Evolutionary conservation across 768 basidiomycete species (phyloP), one percentile per base, ranked within the genome.

Genomic region (Porpolomopsis calyptriformis): DNA sequence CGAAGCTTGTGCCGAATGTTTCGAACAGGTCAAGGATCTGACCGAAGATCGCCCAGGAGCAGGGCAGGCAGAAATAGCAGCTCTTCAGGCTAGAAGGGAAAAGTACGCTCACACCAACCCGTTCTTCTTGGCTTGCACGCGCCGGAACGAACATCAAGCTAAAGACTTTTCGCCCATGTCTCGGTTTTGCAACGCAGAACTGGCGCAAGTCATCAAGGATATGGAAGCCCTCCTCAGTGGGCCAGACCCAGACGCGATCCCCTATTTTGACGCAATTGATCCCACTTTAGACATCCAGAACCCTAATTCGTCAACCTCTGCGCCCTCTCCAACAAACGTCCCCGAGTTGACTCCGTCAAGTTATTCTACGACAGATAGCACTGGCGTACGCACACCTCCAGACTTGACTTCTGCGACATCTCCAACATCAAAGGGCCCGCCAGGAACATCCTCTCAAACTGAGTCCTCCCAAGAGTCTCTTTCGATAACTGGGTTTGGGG

Each of bases 1-100:
- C 8, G 93, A 96, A 63, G 79, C 85, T 7, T 97, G 93, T 58
- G 71, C 80, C 1, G 85, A 88, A 49, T 96, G 93, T 58, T 86
- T 77, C 55, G 68, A 73, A 22, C 80, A 77, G 52, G 77, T 93
- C 43, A 64, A 67, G 46, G 77, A 80, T 11, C 64, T 85, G 27
- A 86, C 82, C 7, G 64, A 67, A 48, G 75, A 74, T 49, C 69
- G 67, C 23, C 62, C 68, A 2, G 70, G 67, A 25, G 73, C 74
- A 3, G 64, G 66, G 7, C 68, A 69, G 29, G 63, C 66, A 4
- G 74, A 79, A 52, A 62, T 73, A 5, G 65, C 70, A 4, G 72
- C 70, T 24, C 62, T 76, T 7, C 72, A 74, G 47, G 68, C 62
- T 11, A 66, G 70, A 46, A 64, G 78, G 40, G 81, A 85, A 55